Evolutionary conservation across 2,329 filamentous ascomycete genomes (phyloP).

Genomic region (Scedosporium dehoogii): DNA sequence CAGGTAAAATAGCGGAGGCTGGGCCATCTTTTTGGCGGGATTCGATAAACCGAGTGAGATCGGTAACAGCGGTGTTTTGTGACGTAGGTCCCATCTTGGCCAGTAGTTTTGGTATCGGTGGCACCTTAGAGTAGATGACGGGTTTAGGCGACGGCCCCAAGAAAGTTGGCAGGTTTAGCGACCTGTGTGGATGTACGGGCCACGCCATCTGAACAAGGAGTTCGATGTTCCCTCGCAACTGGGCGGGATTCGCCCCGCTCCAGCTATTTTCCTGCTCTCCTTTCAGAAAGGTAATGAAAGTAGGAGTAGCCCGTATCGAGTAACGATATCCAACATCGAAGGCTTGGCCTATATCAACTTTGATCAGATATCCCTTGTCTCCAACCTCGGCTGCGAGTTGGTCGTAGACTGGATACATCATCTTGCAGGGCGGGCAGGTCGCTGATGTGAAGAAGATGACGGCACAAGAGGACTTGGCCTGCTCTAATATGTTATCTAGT

Average conservation of each 20-base stretch:
- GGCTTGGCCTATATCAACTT: conserved; percentile 66
- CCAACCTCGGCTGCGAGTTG: conserved; percentile 65
- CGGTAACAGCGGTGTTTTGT: conserved; percentile 49
- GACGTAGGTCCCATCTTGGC: conserved; percentile 58
- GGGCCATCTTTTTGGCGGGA: conserved; percentile 45
- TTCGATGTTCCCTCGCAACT: conserved; percentile 61
- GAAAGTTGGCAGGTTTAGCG: conserved; percentile 61
- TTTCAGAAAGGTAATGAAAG: conserved; percentile 75
- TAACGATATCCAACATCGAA: conserved; percentile 56
- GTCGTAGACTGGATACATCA: conserved; percentile 73
- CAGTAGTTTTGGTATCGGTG: conserved; percentile 72
- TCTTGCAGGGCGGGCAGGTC: conserved; percentile 76
- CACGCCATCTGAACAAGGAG: conserved; percentile 66
- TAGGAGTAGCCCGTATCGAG: conserved; percentile 67
- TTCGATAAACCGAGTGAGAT: conserved; percentile 63
- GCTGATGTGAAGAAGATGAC: conserved; percentile 89
- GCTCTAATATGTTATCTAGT: conserved; percentile 38
- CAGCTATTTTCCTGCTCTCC: conserved; percentile 71
- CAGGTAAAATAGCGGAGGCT: conserved; percentile 59
- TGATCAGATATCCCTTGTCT: conserved; percentile 62
- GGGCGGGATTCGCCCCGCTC: conserved; percentile 62
- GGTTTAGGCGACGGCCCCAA: conserved; percentile 53
- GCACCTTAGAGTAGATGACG: conserved; percentile 66
- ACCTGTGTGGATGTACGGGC: conserved; percentile 66
- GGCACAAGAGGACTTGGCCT: conserved; percentile 59